phyloP scores from a whole-genome alignment of 2,329 filamentous ascomycete species.

The Myriosclerotinia duriaeana region DNA sequence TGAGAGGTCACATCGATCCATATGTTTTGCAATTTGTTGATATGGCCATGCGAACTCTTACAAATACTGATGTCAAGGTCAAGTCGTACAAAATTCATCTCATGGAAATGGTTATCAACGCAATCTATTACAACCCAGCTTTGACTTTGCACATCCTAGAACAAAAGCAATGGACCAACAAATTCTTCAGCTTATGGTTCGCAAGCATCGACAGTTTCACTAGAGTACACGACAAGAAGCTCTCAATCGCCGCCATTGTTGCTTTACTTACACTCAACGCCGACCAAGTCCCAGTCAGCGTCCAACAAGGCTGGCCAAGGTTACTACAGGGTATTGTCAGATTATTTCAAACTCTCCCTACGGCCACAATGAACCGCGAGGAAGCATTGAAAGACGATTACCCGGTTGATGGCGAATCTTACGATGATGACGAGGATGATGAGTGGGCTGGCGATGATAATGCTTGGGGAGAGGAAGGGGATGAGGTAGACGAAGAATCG shows the following conservation, averaged over 20 bases:
- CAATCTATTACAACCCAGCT: slow-evolving; percentile 92
- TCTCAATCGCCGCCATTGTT: slow-evolving; percentile 92
- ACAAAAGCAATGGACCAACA: slow-evolving; percentile 90
- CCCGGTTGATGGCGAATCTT: slow-evolving; percentile 60
- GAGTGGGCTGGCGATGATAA: slow-evolving; percentile 78
- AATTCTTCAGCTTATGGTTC: slow-evolving; percentile 99
- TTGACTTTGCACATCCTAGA: slow-evolving; percentile 87
- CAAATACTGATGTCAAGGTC: slow-evolving; percentile 73
- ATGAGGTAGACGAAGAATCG: slow-evolving; percentile 53
- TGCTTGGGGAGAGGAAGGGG: slow-evolving; percentile 70
- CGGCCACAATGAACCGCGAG: slow-evolving; percentile 86
- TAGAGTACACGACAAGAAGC: slow-evolving; percentile 96
- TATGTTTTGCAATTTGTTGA: slow-evolving; percentile 84
- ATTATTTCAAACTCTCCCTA: slow-evolving; percentile 87
- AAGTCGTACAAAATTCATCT: slow-evolving; percentile 94
- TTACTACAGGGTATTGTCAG: slow-evolving; percentile 80
- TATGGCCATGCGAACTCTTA: slow-evolving; percentile 82
- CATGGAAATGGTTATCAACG: slow-evolving; percentile 99
- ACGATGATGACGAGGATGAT: slow-evolving; percentile 71
- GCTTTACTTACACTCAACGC: slow-evolving; percentile 76
- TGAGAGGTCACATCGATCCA: slow-evolving; percentile 83
- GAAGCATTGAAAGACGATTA: slow-evolving; percentile 90
- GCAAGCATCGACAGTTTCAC: slow-evolving; percentile 91
- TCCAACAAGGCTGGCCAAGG: slow-evolving; percentile 92
- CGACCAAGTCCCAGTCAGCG: slow-evolving; percentile 83